These are phyloP conservation scores for Scenedesmus sp. DNA, from an alignment of 163 green algal species.

Conservation along the genomic window DNA sequence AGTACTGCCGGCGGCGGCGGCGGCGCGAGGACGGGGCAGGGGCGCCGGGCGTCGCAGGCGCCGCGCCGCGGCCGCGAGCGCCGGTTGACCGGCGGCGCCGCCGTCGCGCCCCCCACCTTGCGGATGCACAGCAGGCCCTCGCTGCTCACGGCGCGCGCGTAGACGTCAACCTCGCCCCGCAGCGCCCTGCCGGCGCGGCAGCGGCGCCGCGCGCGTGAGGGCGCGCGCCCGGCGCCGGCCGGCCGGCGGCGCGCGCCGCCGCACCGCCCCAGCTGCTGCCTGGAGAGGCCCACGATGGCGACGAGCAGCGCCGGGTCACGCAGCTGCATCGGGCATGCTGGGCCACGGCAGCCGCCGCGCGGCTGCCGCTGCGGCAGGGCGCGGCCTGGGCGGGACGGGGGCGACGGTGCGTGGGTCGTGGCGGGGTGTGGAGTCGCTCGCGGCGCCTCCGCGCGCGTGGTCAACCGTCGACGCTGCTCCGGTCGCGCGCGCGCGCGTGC, in stretches of 20 bases:
- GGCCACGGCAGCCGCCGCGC: background rate
- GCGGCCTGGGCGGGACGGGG: too few relatives aligned
- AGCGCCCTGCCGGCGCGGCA: constrained; percentile 24
- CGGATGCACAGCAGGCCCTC: constrained; percentile 24
- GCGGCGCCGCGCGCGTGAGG: too few relatives aligned
- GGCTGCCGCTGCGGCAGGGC: background rate
- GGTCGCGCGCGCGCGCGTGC: too few relatives aligned
- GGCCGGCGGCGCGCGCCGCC: background rate
- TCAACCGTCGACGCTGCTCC: too few relatives aligned
- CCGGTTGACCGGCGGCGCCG: too few relatives aligned
- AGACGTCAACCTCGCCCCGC: constrained; percentile 1
- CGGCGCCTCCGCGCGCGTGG: too few relatives aligned
- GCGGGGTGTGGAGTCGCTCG: too few relatives aligned
- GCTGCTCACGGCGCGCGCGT: constrained; percentile 14
- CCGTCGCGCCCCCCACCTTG: constrained; percentile 17
- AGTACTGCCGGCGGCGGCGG: too few relatives aligned
- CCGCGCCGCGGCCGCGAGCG: too few relatives aligned
- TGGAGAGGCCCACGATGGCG: background rate
- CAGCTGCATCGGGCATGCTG: constrained; percentile 20
- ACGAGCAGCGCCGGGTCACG: constrained; percentile 28
- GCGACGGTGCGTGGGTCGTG: too few relatives aligned
- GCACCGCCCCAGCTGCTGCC: constrained; percentile 7
- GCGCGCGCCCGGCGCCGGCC: too few relatives aligned
- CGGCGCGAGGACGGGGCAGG: background rate
- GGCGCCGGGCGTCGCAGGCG: too few relatives aligned